phyloP scores from a whole-genome alignment of 306 rosid genomes.

The Alnus rubra region DNA sequence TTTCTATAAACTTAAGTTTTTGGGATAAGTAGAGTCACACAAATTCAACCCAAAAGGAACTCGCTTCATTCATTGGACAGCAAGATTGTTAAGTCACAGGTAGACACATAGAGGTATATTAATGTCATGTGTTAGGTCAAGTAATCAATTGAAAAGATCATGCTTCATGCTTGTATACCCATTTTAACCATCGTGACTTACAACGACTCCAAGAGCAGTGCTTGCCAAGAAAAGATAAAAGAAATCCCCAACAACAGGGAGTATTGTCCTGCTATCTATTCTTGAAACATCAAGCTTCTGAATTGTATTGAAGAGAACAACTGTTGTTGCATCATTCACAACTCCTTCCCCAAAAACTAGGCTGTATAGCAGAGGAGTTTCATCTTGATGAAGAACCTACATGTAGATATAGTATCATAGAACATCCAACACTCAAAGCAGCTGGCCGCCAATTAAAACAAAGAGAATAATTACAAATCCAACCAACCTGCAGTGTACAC shows the following conservation, averaged over 20 bases:
- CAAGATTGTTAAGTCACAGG: background rate
- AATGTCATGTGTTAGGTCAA: background rate
- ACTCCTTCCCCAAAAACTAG: conserved; percentile 96
- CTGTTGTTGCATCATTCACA: conserved; percentile 92
- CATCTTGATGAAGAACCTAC: conserved; percentile 89
- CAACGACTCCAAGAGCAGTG: conserved; percentile 71
- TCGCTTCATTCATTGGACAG: background rate
- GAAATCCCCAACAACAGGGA: conserved; percentile 61
- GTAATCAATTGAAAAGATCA: background rate
- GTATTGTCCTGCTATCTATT: conserved; percentile 24
- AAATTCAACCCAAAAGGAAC: background rate
- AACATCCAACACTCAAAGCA: conserved; percentile 13
- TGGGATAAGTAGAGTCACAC: background rate
- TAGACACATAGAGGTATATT: background rate
- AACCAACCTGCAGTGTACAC: conserved; percentile 88
- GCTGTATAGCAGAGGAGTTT: conserved; percentile 88
- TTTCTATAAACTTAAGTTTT: too few relatives aligned
- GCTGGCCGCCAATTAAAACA: conserved; percentile 20
- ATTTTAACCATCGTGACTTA: conserved; percentile 39
- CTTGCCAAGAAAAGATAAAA: conserved; percentile 75
- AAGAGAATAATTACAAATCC: conserved; percentile 29
- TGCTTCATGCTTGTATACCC: background rate
- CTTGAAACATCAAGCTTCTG: conserved; percentile 71
- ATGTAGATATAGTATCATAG: conserved; percentile 19
- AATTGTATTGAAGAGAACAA: conserved; percentile 86